Base-by-base conservation (phyloP, 2,329 filamentous ascomycete genomes). In the Parascedosporium putredinis region DNA sequence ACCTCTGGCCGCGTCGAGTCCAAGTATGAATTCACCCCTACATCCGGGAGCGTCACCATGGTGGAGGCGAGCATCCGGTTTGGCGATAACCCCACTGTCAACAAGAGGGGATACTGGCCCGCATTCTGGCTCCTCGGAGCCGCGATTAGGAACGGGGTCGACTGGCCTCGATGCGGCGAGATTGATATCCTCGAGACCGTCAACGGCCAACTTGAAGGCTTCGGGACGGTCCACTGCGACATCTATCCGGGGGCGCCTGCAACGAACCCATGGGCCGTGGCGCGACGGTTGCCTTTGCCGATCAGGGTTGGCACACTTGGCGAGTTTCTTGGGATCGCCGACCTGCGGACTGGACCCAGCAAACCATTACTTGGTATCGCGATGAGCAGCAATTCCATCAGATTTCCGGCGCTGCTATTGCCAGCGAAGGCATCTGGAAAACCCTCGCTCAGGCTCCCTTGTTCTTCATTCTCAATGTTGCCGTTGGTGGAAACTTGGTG, bases 121-220 rank as follows among this genome's bases (percentile, higher is more conserved):
- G 76, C 76, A 1, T 79, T 79, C 56, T 80, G 75, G 76, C 64
- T 78, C 53, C 65, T 79, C 14, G 75, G 76, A 36, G 67, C 77
- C 46, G 59, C 68, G 9, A 64, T 73, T 50, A 70, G 72, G 23
- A 63, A 69, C 42, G 74, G 73, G 7, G 69, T 65, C 1, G 31
- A 56, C 12, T 80, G 77, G 77, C 77, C 77, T 0, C 49, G 52
- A 7, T 74, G 72, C 51, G 77, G 76, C 53, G 77, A 80, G 66
- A 64, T 80, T 46, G 77, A 80, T 58, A 72, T 79, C 55, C 66
- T 80, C 59, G 76, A 80, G 66, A 71, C 69, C 51, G 62, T 78
- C 56, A 75, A 78, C 60, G 76, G 76, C 8, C 49, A 64, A 36
- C 60, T 62, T 3, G 66, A 63, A 1, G 75, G 63, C 9, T 69